These are phyloP conservation scores for Lipomyces sp. DNA, from an alignment of 805 yeast species.

Conservation along the genomic window DNA sequence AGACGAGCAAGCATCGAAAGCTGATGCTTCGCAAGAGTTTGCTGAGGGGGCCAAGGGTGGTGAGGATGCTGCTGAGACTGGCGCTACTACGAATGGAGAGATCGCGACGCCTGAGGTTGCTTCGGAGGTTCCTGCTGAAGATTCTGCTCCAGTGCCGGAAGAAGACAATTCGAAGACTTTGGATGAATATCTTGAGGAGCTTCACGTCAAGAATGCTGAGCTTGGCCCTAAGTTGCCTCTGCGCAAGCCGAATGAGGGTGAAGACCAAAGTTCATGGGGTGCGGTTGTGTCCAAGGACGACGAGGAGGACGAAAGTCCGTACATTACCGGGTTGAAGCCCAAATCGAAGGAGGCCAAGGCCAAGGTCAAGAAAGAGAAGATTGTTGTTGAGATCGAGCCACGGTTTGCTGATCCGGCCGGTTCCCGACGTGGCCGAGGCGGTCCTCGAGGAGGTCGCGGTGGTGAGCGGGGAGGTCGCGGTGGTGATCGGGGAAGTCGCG, in stretches of 20 bases:
- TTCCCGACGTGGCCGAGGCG: constrained; percentile 25
- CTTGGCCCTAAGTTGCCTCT: constrained; percentile 40
- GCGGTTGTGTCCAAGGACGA: constrained; percentile 55
- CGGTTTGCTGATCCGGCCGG: constrained; percentile 32
- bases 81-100: constrained; percentile 42
- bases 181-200: constrained; percentile 82
- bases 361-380: constrained; percentile 84
- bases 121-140: not conserved
- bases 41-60: constrained; percentile 49
- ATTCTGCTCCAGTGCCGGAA: constrained; percentile 48
- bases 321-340: constrained; percentile 61
- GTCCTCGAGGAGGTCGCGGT: constrained; percentile 33
- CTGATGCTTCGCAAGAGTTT: constrained; percentile 53
- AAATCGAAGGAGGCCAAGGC: constrained; percentile 62
- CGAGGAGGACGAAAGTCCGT: constrained; percentile 58
- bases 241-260: constrained; percentile 61
- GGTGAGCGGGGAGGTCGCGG: constrained; percentile 27
- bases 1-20: constrained; percentile 67
- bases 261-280: constrained; percentile 52
- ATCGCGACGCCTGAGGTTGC: not conserved
- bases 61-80: constrained; percentile 46
- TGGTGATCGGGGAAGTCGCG: constrained; percentile 41
- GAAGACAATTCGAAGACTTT: constrained; percentile 64
- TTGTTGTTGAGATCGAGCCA: constrained; percentile 66
- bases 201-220: constrained; percentile 23